Base-by-base conservation (phyloP, 441 rosid species). In the Brassica hybrid region DNA sequence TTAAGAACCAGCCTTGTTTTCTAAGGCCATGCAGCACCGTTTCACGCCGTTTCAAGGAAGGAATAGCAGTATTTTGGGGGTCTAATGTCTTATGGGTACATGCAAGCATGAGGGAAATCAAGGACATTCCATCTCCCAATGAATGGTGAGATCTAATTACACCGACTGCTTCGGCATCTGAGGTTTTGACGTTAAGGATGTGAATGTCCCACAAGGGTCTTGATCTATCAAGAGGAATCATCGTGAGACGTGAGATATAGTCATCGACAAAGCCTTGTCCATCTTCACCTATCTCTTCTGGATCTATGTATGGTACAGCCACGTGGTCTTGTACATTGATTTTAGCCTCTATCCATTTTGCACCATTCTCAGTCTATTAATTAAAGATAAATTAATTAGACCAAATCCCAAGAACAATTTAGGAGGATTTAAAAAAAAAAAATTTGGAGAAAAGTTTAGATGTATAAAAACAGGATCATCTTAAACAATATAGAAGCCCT, bases 171-270 rank as follows among this genome's bases (percentile, higher is more conserved):
- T 87, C 82, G 2, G 85, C 85, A 25, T 85, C 79, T 1, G 73
- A 73, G 19, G 82, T 84, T 52, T 16, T 79, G n/a, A 87, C 75
- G 76, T 84, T 83, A 10, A 84, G 81, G 56, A 85, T 30, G 65
- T 84, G 91, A 23, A 85, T 43, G 64, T 87, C 86, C 88, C 87
- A 85, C 8, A 84, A 64, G 1, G 88, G 90, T 52, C 70, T 81
- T 34, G 88, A 80, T 19, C 65, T 2, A 73, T 87, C 85, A 14
- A 82, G 64, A 16, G 86, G 82, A 57, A 10, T 62, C 36, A 32
- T 32, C 7, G 80, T 76, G 21, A 70, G 75, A 38, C 80, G 59
- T 76, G 80, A 25, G 54, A 78, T 38, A 67, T 84, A 84, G 54
- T 85, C 82, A n/a, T 85, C 87, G 0, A 81, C 54, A 30, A 84